Evolutionary conservation across 2,329 filamentous ascomycete species (phyloP).

Genomic region (Lecanosticta acicola): DNA sequence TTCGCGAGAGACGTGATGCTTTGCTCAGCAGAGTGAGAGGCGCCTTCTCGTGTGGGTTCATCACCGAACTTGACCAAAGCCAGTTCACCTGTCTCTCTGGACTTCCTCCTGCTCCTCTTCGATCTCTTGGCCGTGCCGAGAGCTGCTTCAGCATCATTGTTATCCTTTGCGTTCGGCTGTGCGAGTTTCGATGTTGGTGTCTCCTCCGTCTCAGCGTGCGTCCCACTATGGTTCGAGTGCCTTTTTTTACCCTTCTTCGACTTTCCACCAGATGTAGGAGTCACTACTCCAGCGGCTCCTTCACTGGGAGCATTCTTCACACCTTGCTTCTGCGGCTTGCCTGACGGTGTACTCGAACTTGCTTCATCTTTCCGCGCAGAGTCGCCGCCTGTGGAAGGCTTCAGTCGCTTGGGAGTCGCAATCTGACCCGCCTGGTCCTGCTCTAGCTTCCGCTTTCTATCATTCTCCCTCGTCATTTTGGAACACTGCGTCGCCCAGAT

Average conservation of each 20-base stretch:
- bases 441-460: conserved; percentile 21
- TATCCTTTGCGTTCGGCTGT: background rate
- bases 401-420: conserved; percentile 18
- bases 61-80: background rate
- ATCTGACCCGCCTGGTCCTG: conserved; percentile 13
- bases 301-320: background rate
- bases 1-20: no score
- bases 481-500: background rate
- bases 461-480: conserved; percentile 17
- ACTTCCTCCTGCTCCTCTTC: conserved; percentile 12
- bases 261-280: background rate
- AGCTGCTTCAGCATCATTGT: background rate
- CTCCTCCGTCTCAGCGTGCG: background rate
- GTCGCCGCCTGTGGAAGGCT: conserved; percentile 12
- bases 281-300: conserved; percentile 1
- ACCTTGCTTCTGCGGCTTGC: background rate
- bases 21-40: no score
- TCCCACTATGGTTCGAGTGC: background rate
- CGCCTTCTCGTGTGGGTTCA: no score
- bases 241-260: background rate
- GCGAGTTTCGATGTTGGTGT: background rate
- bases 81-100: background rate
- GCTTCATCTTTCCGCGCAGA: conserved; percentile 9
- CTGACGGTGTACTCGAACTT: conserved; percentile 2
- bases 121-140: conserved; percentile 9